Conservation (phyloP, 768 basidiomycete genomes). For the Infundibulicybe gibba region DNA sequence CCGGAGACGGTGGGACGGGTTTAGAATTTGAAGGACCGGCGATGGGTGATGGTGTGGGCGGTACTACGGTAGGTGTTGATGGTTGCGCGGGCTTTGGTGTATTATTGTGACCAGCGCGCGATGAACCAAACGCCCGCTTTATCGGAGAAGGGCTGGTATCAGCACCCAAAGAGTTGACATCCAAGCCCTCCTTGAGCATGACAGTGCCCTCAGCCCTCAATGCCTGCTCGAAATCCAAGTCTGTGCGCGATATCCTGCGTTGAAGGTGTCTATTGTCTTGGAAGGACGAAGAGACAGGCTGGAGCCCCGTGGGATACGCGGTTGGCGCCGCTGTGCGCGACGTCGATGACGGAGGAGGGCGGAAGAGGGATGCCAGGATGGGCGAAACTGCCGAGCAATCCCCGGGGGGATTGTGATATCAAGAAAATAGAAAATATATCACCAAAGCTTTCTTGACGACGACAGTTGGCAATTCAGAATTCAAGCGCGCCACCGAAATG, state of each 20-base stretch:
- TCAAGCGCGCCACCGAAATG: too few relatives aligned
- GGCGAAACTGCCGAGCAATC: slow-evolving; percentile 7
- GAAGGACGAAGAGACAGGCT: slow-evolving; percentile 51
- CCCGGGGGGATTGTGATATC: too few relatives aligned
- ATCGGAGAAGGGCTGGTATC: slow-evolving; percentile 38
- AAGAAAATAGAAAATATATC: too few relatives aligned
- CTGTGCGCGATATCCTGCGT: slow-evolving; percentile 66
- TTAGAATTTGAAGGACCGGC: slow-evolving; percentile 26
- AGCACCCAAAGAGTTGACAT: slow-evolving; percentile 63
- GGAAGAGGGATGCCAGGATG: slow-evolving; percentile 70
- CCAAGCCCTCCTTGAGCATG: slow-evolving; percentile 64
- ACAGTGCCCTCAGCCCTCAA: slow-evolving; percentile 66
- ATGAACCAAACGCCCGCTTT: slow-evolving; percentile 36
- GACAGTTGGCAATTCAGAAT: too few relatives aligned
- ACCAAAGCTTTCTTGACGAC: too few relatives aligned
- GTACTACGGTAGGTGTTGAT: slow-evolving; percentile 58
- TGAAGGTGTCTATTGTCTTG: slow-evolving; percentile 30
- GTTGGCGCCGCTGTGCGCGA: slow-evolving; percentile 33
- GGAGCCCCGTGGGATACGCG: slow-evolving; percentile 47
- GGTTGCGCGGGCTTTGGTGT: slow-evolving; percentile 41
- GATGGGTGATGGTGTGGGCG: slow-evolving; percentile 62
- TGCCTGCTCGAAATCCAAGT: slow-evolving; percentile 81
- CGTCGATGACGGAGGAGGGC: slow-evolving; percentile 42
- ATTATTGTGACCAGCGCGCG: slow-evolving; percentile 5
- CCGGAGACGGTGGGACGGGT: slow-evolving; percentile 34